Evolutionary conservation across 2,329 filamentous ascomycete genomes (phyloP), one percentile per base, ranked within the genome.

Genomic region (Aschersonia sp.): DNA sequence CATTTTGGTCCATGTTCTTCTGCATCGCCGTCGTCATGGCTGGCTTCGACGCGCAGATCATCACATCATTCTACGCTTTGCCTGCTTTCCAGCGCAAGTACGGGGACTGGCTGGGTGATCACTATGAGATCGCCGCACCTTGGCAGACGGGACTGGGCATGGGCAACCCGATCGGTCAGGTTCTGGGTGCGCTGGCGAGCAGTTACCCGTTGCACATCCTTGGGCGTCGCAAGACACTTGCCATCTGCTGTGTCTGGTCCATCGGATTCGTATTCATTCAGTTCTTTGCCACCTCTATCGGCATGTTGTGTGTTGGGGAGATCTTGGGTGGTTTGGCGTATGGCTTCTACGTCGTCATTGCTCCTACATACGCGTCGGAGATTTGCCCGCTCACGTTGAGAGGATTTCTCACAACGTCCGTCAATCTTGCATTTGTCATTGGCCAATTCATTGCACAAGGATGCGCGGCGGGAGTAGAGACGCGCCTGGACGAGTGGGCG

Each of bases 401-500:
- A 31, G 75, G 73, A 31, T 68, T 75, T 43, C 61, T 80, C 29
- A 80, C 77, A 1, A 72, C 72, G 35, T 81, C 73, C 49, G 72
- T 79, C 49, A 81, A 80, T 54, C 62, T 81, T 39, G 79, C 76
- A 55, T 81, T 79, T 60, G 76, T 79, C 42, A 76, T 76, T 14
- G 78, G 78, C 1, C 77, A 81, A 55, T 66, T 81, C 5, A 63
- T 81, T 2, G 75, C 64, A 5, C 71, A 71, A 48, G 67, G 65
- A 5, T 64, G 72, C 37, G 71, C 69, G 1, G 65, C 68, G 2
- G 68, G 66, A 2, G 67, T 69, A 0, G 59, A 63, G 42, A 59
- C 58, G 22, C 55, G 70, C 8, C 51, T 59, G 11, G 64, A 62
- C 43, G 61, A 73, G 51, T 74, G 71, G 71, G 69, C 70, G 0